Conservation (phyloP, 1,284 basidiomycete genomes). For the Apiotrichum gamsii region DNA sequence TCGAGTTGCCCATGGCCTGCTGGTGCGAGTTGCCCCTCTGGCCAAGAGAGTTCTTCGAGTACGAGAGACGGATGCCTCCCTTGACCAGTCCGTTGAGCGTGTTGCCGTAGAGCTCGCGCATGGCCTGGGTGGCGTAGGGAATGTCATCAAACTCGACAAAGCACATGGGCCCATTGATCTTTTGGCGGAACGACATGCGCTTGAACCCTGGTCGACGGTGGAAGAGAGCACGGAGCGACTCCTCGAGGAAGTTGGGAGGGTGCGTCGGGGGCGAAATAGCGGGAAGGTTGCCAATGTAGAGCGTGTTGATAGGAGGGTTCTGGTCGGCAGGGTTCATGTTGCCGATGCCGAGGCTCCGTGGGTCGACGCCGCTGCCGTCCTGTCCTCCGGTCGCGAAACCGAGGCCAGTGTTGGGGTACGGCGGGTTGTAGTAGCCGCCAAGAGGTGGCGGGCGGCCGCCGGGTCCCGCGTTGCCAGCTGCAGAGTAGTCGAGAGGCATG, state of each 20-base stretch:
- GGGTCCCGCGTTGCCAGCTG: neutral
- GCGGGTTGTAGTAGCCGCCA: constrained; percentile 9
- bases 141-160: constrained; percentile 97
- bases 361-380: constrained; percentile 10
- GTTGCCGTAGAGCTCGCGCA: constrained; percentile 86
- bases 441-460: neutral
- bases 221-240: constrained; percentile 75
- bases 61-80: constrained; percentile 89
- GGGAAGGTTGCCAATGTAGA: constrained; percentile 90
- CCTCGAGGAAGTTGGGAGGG: constrained; percentile 73
- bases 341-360: constrained; percentile 15
- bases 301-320: constrained; percentile 77
- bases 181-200: constrained; percentile 88
- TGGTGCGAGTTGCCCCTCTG: constrained; percentile 43
- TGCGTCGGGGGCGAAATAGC: constrained; percentile 59
- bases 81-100: constrained; percentile 84
- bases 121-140: constrained; percentile 68
- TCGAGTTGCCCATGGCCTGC: constrained; percentile 24
- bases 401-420: constrained; percentile 5
- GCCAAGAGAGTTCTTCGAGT: constrained; percentile 90
- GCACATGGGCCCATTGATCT: constrained; percentile 95
- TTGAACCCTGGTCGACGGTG: constrained; percentile 72
- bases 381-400: constrained; percentile 7
- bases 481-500: constrained; percentile 18
- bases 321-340: constrained; percentile 66